These are phyloP conservation scores for Mitragyna speciosa DNA, from an alignment of 257 asterid species.

Conservation along the genomic window DNA sequence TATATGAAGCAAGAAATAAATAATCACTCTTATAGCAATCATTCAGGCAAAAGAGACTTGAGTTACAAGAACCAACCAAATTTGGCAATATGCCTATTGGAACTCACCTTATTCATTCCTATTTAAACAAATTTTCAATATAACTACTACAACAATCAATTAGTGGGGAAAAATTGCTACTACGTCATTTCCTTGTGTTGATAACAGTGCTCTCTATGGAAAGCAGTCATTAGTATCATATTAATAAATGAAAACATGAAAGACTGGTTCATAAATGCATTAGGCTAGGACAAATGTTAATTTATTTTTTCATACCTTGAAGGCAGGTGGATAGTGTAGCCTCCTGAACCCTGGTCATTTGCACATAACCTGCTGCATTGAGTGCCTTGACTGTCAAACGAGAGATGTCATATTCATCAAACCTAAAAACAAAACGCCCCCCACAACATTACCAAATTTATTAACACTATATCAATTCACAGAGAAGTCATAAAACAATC, in stretches of 20 bases:
- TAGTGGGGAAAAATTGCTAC: not conserved
- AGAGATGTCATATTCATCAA: constrained; percentile 79
- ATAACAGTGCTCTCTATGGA: not conserved
- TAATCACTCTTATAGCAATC: not conserved
- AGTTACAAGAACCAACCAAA: not conserved
- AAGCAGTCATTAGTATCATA: not conserved
- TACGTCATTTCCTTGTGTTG: not conserved
- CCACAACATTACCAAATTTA: constrained; percentile 22
- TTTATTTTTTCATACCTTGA: constrained; percentile 51
- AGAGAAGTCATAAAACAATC: not conserved
- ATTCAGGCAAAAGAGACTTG: not conserved
- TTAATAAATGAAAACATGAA: not conserved
- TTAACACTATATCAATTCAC: not conserved
- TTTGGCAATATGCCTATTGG: not conserved
- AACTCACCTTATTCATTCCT: not conserved
- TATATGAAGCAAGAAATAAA: not conserved
- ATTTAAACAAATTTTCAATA: not conserved
- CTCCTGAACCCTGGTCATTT: constrained; percentile 90
- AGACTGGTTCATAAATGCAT: not conserved
- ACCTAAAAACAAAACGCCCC: constrained; percentile 50
- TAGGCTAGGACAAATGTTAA: not conserved
- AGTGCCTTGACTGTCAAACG: constrained; percentile 73
- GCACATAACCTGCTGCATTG: constrained; percentile 77
- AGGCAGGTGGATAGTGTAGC: constrained; percentile 73
- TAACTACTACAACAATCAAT: not conserved